These are phyloP conservation scores for Phytopythium boreale DNA, from an alignment of 352 stramenopile genomes.

Conservation along the genomic window DNA sequence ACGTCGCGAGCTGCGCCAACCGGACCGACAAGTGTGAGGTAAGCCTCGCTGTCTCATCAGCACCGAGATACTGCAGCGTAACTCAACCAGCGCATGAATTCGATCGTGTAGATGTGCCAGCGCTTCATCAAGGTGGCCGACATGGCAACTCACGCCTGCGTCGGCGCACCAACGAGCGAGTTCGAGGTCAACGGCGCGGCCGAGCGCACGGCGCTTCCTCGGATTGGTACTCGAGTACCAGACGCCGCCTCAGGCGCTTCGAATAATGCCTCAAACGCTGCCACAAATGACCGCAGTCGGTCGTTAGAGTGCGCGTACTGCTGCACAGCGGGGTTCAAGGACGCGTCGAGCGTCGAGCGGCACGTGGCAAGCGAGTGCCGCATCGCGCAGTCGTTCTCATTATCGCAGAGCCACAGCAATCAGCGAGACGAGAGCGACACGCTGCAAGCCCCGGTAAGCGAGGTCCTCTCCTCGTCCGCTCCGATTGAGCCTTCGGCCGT, in stretches of 20 bases:
- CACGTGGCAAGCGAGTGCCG: constrained; percentile 35
- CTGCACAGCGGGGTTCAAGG: constrained; percentile 21
- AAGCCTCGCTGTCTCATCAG: neutral
- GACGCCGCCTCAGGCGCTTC: neutral
- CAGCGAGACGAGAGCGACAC: constrained; percentile 10
- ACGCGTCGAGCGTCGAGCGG: constrained; percentile 18
- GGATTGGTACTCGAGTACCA: neutral
- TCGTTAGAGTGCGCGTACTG: constrained; percentile 48
- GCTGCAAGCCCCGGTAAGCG: neutral
- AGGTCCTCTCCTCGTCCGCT: too few species aligned
- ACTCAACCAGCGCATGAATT: neutral
- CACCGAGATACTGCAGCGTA: neutral
- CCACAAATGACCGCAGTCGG: neutral
- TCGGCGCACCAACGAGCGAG: constrained; percentile 1
- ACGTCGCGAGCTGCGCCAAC: constrained; percentile 39
- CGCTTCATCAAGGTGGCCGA: constrained; percentile 46
- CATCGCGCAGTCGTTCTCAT: constrained; percentile 35
- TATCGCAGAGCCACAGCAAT: constrained; percentile 3
- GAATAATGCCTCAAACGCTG: constrained; percentile 4
- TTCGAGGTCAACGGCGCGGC: neutral
- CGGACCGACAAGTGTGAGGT: constrained; percentile 60
- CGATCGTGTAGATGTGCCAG: constrained; percentile 28
- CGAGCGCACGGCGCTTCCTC: neutral
- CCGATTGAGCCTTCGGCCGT: neutral
- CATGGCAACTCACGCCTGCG: constrained; percentile 14